Conservation (phyloP, 208 protist genomes). For the Acanthamoeba triangularis region DNA sequence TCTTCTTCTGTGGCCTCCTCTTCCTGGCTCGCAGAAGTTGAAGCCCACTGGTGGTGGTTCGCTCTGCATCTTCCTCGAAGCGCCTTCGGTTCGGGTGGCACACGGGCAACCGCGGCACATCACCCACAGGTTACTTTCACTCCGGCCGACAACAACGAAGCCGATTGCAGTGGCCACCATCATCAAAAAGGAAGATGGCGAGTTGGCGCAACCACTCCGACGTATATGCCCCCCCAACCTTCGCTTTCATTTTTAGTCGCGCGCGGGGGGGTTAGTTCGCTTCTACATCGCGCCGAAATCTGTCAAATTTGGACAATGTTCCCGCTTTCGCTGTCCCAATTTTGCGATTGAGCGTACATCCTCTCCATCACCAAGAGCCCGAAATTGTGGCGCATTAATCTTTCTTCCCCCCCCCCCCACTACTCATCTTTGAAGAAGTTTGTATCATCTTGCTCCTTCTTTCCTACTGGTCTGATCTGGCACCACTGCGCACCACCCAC, state of each 20-base stretch:
- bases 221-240: not conserved
- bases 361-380: too few species aligned
- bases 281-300: not conserved
- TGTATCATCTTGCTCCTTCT: not conserved
- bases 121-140: too few species aligned
- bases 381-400: too few species aligned
- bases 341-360: too few species aligned
- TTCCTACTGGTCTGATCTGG: not conserved
- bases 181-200: not conserved
- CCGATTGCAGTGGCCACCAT: not conserved
- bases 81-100: not conserved
- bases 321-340: too few species aligned
- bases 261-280: too few species aligned
- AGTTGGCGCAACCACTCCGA: constrained; percentile 49
- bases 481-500: not conserved
- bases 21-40: not conserved
- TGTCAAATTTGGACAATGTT: not conserved
- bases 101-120: not conserved
- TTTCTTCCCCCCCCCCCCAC: too few species aligned
- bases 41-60: not conserved
- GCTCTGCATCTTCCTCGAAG: not conserved
- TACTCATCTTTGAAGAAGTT: too few species aligned
- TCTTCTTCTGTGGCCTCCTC: not conserved
- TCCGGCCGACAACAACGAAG: too few species aligned
- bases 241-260: not conserved